Base-by-base conservation (phyloP, 495 filamentous ascomycete species). In the Bryoglossum gracile region DNA sequence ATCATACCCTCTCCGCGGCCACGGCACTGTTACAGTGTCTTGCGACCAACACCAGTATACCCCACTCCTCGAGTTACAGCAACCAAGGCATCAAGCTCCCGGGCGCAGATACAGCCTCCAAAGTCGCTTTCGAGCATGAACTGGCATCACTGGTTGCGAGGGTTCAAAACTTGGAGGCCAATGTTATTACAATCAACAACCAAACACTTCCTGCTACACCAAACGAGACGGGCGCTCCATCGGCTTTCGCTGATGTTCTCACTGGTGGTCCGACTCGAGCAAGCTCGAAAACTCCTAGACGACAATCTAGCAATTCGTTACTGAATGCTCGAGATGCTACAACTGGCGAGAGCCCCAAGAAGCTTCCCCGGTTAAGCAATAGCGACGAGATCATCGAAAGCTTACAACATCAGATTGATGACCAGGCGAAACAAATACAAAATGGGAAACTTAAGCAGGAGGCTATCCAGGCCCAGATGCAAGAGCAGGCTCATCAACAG, bases 381-480 rank as follows among this genome's bases (percentile, higher is more conserved):
- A n/a, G n/a, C n/a, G 81, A 83, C 55, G 81, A 85, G 40, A 79
- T 88, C 32, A 80, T 87, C 33, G 79, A 77, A 55, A 78, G 77
- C 23, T 72, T 88, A 36, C 79, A 77, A 32, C 84, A 87, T 48
- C 81, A 87, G 63, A 82, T 89, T 34, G 78, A 87, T 51, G 82
- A 86, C 54, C 85, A 88, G 65, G 83, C 84, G 34, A 83, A 87
- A 56, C 74, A 86, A 52, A 84, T 90, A 53, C 78, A 83, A 50
- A 78, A 70, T 57, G 84, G 87, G 59, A 84, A 82, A 51, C 74
- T 80, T 55, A 81, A 86, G 56, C 76, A 87, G 33, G 76, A 74
- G 26, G 76, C 75, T 46, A 82, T 89, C 33, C 82, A 84, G 48
- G 84, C 72, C 25, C 75, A 81, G 65, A 62, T 86, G 5, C 69